These are phyloP conservation scores for Aspergillus luchuensis DNA, from an alignment of 2,329 filamentous ascomycete genomes.

Conservation along the genomic window DNA sequence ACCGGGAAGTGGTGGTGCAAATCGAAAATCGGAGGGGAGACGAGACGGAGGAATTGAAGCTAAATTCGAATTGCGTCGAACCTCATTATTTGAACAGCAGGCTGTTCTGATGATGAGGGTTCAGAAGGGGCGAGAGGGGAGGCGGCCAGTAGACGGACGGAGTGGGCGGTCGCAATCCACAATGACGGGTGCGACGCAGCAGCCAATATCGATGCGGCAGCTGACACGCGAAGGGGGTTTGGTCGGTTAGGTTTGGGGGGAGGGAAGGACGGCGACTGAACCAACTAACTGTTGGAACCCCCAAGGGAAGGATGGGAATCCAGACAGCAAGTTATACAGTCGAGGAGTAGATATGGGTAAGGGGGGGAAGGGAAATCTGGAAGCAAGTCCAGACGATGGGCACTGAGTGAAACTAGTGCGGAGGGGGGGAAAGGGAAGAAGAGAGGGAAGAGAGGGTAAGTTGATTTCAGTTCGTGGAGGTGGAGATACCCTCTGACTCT, in stretches of 20 bases:
- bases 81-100: slow-evolving; percentile 29
- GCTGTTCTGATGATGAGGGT: slow-evolving; percentile 14
- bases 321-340: slow-evolving; percentile 20
- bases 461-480: slow-evolving; percentile 15
- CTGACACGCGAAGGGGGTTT: slow-evolving; percentile 22
- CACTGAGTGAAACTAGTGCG: slow-evolving; percentile 14
- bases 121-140: slow-evolving; percentile 16
- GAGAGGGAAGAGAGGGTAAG: slow-evolving; percentile 13
- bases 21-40: slow-evolving; percentile 17
- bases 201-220: slow-evolving; percentile 20
- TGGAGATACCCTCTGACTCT: slow-evolving; percentile 10
- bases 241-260: background rate
- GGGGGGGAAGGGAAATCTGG: slow-evolving; percentile 4
- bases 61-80: slow-evolving; percentile 23
- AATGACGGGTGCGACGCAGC: slow-evolving; percentile 16
- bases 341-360: background rate
- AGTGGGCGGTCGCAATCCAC: slow-evolving; percentile 26
- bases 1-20: slow-evolving; percentile 20
- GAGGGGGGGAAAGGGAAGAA: slow-evolving; percentile 17
- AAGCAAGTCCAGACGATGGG: slow-evolving; percentile 9
- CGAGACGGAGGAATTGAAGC: slow-evolving; percentile 24
- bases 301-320: slow-evolving; percentile 17
- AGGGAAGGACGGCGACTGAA: slow-evolving; percentile 6
- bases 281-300: slow-evolving; percentile 24
- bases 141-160: slow-evolving; percentile 18